Percentiles rank a stretch among this genome's conserved stretches.
Evolutionary conservation across 2,329 filamentous ascomycete species (phyloP).

Genomic region (Trichoderma atroviride): DNA sequence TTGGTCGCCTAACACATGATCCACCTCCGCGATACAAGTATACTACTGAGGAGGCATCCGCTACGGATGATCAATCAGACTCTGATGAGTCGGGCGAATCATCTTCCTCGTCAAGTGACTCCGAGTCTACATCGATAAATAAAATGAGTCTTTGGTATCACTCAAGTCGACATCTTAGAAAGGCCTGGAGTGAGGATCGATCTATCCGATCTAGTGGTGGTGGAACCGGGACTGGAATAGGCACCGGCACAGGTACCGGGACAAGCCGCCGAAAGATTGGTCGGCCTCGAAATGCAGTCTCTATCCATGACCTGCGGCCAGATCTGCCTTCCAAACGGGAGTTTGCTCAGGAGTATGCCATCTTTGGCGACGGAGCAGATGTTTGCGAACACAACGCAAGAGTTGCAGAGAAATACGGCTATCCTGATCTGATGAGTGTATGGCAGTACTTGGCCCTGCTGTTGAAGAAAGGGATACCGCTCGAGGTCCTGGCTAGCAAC

Average conservation of each 20-base stretch:
- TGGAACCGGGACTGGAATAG: slow-evolving; percentile 58
- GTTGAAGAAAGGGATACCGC: slow-evolving; percentile 73
- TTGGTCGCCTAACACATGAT: slow-evolving; percentile 58
- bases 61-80: slow-evolving; percentile 54
- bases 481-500: slow-evolving; percentile 62
- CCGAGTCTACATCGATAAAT: slow-evolving; percentile 64
- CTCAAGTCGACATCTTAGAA: slow-evolving; percentile 54
- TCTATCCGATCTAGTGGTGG: slow-evolving; percentile 63
- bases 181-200: slow-evolving; percentile 59
- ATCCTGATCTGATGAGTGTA: slow-evolving; percentile 72
- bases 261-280: slow-evolving; percentile 52
- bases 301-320: slow-evolving; percentile 69
- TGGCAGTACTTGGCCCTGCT: slow-evolving; percentile 83
- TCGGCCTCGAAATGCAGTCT: slow-evolving; percentile 68
- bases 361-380: slow-evolving; percentile 80
- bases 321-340: slow-evolving; percentile 77
- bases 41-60: slow-evolving; percentile 53
- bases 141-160: slow-evolving; percentile 61
- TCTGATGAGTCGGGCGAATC: slow-evolving; percentile 54
- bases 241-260: slow-evolving; percentile 55
- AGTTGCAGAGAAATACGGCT: slow-evolving; percentile 72
- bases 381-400: slow-evolving; percentile 83
- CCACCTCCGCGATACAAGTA: slow-evolving; percentile 51
- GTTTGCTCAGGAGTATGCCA: slow-evolving; percentile 77
- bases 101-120: slow-evolving; percentile 59